A percentile compares a stretch with the other conserved stretches of the same genome.
These are phyloP conservation scores for Rossbeevera mucosa DNA, from an alignment of 768 basidiomycete genomes.

Conservation along the genomic window DNA sequence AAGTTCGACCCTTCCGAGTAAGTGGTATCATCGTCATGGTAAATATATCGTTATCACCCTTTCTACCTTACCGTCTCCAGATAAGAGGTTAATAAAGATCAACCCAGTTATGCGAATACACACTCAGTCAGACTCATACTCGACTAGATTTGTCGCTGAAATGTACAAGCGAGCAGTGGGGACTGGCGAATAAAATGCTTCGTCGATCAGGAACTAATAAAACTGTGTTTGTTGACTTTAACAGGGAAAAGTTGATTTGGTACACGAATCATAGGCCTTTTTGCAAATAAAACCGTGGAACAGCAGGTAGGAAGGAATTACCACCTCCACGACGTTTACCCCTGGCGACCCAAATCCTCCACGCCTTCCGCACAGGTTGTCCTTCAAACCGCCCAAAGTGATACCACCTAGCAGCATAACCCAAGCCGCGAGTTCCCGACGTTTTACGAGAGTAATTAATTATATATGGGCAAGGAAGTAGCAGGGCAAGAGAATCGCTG, in stretches of 20 bases:
- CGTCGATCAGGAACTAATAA: no score
- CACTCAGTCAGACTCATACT: not conserved
- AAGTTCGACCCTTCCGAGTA: no score
- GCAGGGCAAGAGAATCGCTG: conserved; percentile 6
- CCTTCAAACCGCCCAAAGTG: conserved; percentile 3
- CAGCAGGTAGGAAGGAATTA: no score
- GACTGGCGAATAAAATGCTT: no score
- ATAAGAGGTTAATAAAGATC: conserved; percentile 40
- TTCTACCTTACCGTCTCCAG: conserved; percentile 20
- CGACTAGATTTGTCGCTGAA: not conserved
- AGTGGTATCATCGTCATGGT: conserved; percentile 48
- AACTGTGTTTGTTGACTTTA: no score
- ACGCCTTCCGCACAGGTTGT: conserved; percentile 31
- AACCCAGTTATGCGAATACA: conserved; percentile 42
- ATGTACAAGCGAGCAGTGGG: not conserved
- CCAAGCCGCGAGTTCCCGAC: conserved; percentile 22
- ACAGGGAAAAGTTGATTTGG: no score
- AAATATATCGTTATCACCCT: not conserved
- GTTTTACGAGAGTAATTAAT: conserved; percentile 25
- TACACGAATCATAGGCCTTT: no score
- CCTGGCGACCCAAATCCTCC: conserved; percentile 32
- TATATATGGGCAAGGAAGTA: no score
- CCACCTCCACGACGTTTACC: conserved; percentile 14
- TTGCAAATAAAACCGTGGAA: no score
- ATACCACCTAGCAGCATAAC: conserved; percentile 16